Base-by-base conservation (phyloP, 495 filamentous ascomycete species). In the Pseudoneurospora amorphoporcata region DNA sequence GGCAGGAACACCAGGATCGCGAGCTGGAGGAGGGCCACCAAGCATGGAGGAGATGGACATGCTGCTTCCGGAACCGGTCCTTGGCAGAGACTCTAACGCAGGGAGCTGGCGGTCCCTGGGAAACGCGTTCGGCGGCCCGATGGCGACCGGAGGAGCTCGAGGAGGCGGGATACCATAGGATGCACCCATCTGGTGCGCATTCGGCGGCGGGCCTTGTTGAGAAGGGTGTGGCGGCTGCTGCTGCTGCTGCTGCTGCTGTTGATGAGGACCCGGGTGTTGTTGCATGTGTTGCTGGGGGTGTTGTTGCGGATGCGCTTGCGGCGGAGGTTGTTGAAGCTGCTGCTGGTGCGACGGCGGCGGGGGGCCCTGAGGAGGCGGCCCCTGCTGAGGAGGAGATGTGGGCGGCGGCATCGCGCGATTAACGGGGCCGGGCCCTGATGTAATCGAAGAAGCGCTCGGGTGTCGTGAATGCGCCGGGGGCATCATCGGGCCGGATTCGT, bases 31-130 rank as follows among this genome's bases (percentile, higher is more conserved):
- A 43, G 90, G 88, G n/a, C 88, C 88, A 65, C 91, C 90, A 29
- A 99, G 88, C 87, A 99, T 93, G 29, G 95, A 92, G 9, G 93
- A 95, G 77, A 99, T 99, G 29, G 95, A 97, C 95, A 99, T 98
- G 84, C 91, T 92, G 81, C 91, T 91, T 16, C 89, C 88, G 10
- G 82, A 80, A 69, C 77, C 79, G 6, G 82, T 80, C 72, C 86
- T 81, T 8, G 83, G 75, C 37, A 87, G 78, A 5, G 87, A 81
- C 73, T 84, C 82, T 45, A 87, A 75, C 3, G 86, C 81, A 38
- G 88, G 88, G 23, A 89, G 82, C 71, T 89, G 87, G 69, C 88
- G 86, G 43, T 81, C 81, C 45, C 84, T 80, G 0, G 85, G 83
- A 74, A 88, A 86, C 8, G 84, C 75, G 19, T 79, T 82, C 4